Percentiles rank a stretch among this genome's conserved stretches.
Evolutionary conservation across 2,329 filamentous ascomycete genomes (phyloP).

Genomic region (Huntiella decipiens): DNA sequence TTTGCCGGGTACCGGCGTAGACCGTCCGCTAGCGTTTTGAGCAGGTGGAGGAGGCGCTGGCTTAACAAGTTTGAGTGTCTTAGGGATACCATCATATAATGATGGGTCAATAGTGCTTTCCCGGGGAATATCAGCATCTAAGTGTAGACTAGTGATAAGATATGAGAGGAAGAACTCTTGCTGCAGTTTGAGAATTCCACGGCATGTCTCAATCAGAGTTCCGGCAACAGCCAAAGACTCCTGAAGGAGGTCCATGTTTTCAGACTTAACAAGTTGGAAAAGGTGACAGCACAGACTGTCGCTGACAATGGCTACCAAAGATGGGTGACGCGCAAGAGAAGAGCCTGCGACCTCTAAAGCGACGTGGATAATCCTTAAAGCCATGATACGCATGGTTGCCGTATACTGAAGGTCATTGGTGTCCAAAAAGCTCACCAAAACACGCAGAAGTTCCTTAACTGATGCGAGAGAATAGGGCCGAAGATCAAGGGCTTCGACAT

Average conservation of each 20-base stretch:
- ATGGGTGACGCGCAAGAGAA: conserved; percentile 82
- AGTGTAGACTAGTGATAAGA: conserved; percentile 80
- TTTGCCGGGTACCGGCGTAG: conserved; percentile 78
- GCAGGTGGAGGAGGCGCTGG: conserved; percentile 28
- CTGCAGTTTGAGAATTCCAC: conserved; percentile 79
- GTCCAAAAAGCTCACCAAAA: conserved; percentile 82
- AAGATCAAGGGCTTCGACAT: conserved; percentile 35
- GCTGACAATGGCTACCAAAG: conserved; percentile 69
- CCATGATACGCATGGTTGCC: conserved; percentile 94
- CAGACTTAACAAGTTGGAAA: conserved; percentile 88
- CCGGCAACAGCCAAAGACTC: conserved; percentile 84
- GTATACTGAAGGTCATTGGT: conserved; percentile 85
- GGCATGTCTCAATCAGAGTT: conserved; percentile 76
- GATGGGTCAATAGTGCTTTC: conserved; percentile 80
- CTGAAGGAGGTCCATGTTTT: conserved; percentile 87
- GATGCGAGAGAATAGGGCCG: conserved; percentile 87
- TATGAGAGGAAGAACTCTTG: conserved; percentile 94
- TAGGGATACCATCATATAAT: conserved; percentile 82
- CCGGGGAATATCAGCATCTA: conserved; percentile 78
- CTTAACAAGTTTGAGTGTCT: conserved; percentile 73
- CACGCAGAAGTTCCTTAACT: conserved; percentile 82
- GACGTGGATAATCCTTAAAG: conserved; percentile 88
- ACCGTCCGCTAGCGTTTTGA: conserved; percentile 47
- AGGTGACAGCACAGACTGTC: conserved; percentile 85
- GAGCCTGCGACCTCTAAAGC: conserved; percentile 90